Conservation (phyloP, 768 basidiomycete species). For the Psilocybe sp. region DNA sequence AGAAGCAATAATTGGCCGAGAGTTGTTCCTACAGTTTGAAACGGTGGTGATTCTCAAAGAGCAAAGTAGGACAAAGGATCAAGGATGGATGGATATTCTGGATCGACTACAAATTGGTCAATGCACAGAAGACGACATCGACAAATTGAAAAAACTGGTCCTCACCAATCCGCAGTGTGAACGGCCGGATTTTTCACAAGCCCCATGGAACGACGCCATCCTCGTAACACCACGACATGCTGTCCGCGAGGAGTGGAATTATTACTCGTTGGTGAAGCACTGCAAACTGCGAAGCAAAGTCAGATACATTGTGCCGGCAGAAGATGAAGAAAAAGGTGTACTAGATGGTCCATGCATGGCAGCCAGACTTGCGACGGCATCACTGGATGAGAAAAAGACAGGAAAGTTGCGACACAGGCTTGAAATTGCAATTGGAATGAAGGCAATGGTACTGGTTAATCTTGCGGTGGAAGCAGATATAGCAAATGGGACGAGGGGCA, state of each 20-base stretch:
- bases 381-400: conserved; percentile 7
- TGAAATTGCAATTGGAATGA: conserved; percentile 26
- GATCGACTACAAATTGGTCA: conserved; percentile 21
- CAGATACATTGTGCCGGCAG: conserved; percentile 26
- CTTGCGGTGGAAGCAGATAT: conserved; percentile 35
- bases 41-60: conserved; percentile 34
- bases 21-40: conserved; percentile 24
- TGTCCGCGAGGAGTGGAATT: conserved; percentile 35
- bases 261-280: conserved; percentile 18
- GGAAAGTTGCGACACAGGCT: conserved; percentile 18
- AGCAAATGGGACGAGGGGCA: conserved; percentile 37
- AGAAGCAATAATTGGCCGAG: conserved; percentile 13
- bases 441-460: conserved; percentile 34
- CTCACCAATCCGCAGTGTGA: conserved; percentile 12
- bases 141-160: conserved; percentile 18
- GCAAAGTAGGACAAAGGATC: conserved; percentile 31
- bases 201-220: conserved; percentile 29
- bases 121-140: conserved; percentile 24
- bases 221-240: conserved; percentile 36
- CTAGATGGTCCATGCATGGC: not conserved
- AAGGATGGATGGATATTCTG: conserved; percentile 28
- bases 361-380: conserved; percentile 1
- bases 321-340: conserved; percentile 16
- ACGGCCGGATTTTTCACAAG: conserved; percentile 18
- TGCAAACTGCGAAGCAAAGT: conserved; percentile 9